Evolutionary conservation across 106 monocot genomes (phyloP).

Genomic region (Dendrobium chrysotoxum): DNA sequence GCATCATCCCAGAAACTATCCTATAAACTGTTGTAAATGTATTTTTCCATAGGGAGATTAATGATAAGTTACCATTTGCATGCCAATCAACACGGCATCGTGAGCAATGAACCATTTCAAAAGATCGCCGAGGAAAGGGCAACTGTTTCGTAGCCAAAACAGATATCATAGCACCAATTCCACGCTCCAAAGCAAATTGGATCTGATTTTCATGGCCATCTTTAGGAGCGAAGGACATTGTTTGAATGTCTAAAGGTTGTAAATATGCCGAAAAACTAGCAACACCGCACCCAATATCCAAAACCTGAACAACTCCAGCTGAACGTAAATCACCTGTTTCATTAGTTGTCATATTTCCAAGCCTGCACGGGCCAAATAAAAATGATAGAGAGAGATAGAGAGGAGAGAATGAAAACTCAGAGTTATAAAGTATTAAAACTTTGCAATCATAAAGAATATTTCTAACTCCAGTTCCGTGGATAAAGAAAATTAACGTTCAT

Average conservation of each 20-base stretch:
- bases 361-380: conserved; percentile 40
- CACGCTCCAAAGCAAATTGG: conserved; percentile 76
- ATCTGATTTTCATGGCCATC: conserved; percentile 88
- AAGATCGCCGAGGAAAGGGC: conserved; percentile 68
- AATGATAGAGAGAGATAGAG: neutral
- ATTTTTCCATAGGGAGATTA: neutral
- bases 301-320: conserved; percentile 79
- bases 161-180: conserved; percentile 80
- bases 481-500: neutral
- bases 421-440: neutral
- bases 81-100: conserved; percentile 99
- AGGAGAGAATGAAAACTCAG: neutral
- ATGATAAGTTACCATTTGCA: conserved; percentile 70
- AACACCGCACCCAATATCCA: conserved; percentile 90
- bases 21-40: conserved; percentile 1
- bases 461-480: neutral
- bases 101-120: conserved; percentile 99
- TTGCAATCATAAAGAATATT: neutral
- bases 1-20: neutral
- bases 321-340: conserved; percentile 68
- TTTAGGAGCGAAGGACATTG: conserved; percentile 83
- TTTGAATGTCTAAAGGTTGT: conserved; percentile 55
- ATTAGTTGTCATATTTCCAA: conserved; percentile 93
- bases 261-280: conserved; percentile 78
- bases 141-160: conserved; percentile 82